A percentile compares a stretch with the other conserved stretches of the same genome.
These are phyloP conservation scores for Tulasnella sp. DNA, from an alignment of 768 basidiomycete genomes.

Conservation along the genomic window DNA sequence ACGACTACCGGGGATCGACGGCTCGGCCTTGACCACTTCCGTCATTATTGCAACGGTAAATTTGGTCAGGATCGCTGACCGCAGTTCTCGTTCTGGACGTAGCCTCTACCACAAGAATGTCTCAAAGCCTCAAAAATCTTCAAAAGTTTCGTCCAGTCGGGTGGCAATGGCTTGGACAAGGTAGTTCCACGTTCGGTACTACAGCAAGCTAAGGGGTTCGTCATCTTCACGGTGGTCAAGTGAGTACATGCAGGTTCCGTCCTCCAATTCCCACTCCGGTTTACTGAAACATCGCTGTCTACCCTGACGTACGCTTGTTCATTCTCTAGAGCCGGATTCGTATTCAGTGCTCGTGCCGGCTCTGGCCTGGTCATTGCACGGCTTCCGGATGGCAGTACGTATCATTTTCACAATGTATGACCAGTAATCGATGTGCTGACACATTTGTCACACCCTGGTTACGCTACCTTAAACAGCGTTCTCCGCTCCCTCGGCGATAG, in stretches of 20 bases:
- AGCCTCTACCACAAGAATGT: conserved; percentile 19
- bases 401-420: neutral
- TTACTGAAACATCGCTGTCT: neutral
- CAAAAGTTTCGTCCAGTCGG: conserved; percentile 1
- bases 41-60: neutral
- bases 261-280: conserved; percentile 54
- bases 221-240: conserved; percentile 85
- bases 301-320: neutral
- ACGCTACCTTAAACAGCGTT: conserved; percentile 47
- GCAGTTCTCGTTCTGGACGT: neutral
- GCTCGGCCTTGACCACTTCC: neutral
- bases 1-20: neutral
- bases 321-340: conserved; percentile 30
- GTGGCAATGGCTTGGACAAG: conserved; percentile 28
- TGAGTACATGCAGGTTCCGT: conserved; percentile 37
- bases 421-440: neutral
- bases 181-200: conserved; percentile 50
- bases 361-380: conserved; percentile 84
- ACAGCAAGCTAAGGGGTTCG: conserved; percentile 63
- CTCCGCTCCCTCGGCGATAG: conserved; percentile 93
- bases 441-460: neutral
- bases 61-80: neutral
- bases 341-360: conserved; percentile 48
- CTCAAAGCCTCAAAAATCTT: conserved; percentile 18
- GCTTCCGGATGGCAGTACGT: conserved; percentile 71